Evolutionary conservation across 2,329 filamentous ascomycete genomes (phyloP).

Genomic region (Eutypella sp.): DNA sequence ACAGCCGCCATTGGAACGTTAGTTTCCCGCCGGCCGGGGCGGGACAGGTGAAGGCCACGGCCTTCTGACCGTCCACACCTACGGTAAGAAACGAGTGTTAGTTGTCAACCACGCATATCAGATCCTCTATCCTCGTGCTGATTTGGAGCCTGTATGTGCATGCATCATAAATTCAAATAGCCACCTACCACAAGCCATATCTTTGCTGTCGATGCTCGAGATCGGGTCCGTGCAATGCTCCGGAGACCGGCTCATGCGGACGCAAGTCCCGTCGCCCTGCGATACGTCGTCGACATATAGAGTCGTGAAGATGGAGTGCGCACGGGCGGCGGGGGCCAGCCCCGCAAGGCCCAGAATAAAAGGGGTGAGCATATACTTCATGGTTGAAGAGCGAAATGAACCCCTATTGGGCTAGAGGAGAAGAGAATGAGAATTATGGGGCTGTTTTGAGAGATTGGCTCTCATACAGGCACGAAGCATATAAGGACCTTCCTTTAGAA

Average conservation of each 20-base stretch:
- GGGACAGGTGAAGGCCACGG: slow-evolving; percentile 45
- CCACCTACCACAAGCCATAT: slow-evolving; percentile 67
- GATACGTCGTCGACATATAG: slow-evolving; percentile 56
- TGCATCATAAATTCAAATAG: slow-evolving; percentile 1
- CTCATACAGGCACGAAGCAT: too few species aligned
- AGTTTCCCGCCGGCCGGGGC: slow-evolving; percentile 49
- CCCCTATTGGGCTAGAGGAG: not conserved
- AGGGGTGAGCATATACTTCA: slow-evolving; percentile 33
- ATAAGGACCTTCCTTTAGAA: too few species aligned
- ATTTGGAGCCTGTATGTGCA: too few species aligned
- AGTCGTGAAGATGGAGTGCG: slow-evolving; percentile 61
- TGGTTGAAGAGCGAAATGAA: slow-evolving; percentile 15
- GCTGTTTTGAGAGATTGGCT: too few species aligned
- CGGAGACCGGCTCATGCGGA: slow-evolving; percentile 57
- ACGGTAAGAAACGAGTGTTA: slow-evolving; percentile 2
- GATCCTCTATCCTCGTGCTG: too few species aligned
- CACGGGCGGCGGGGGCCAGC: slow-evolving; percentile 35
- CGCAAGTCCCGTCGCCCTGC: slow-evolving; percentile 67
- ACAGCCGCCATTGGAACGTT: slow-evolving; percentile 63
- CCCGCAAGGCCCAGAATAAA: slow-evolving; percentile 29
- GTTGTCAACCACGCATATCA: too few species aligned
- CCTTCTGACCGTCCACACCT: slow-evolving; percentile 39
- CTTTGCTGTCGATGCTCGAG: slow-evolving; percentile 48
- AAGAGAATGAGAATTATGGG: too few species aligned
- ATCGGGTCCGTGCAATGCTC: slow-evolving; percentile 53